A percentile compares a stretch with the other conserved stretches of the same genome.
phyloP scores from a whole-genome alignment of 163 green algal genomes.

The Volvox carteri region DNA sequence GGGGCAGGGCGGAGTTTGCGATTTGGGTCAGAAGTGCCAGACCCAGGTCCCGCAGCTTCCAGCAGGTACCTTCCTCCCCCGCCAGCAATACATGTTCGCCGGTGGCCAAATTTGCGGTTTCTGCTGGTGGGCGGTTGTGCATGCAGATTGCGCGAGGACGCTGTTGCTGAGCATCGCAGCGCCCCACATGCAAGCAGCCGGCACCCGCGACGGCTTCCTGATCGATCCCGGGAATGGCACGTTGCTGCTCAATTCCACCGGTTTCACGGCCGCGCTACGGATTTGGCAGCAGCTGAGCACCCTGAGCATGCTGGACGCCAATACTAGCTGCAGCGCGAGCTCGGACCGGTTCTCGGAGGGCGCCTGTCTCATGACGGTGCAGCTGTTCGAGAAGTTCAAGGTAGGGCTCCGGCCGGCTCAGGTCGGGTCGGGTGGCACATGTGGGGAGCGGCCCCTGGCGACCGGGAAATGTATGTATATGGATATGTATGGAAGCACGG shows the following conservation, averaged over 20 bases:
- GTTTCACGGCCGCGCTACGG: neutral
- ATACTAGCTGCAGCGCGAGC: neutral
- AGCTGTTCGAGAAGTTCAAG: conserved; percentile 35
- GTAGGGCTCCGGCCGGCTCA: neutral
- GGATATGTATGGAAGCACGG: too few species aligned
- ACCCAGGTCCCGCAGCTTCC: too few species aligned
- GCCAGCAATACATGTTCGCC: too few species aligned
- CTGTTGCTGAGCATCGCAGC: conserved; percentile 39
- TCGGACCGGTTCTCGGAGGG: conserved; percentile 8
- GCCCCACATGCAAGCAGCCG: conserved; percentile 14
- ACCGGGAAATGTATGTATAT: too few species aligned
- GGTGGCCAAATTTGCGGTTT: too few species aligned
- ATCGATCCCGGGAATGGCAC: conserved; percentile 2
- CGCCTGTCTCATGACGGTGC: conserved; percentile 28
- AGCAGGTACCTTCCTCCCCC: too few species aligned
- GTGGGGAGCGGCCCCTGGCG: too few species aligned
- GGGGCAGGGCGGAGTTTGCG: too few species aligned
- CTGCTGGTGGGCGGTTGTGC: too few species aligned
- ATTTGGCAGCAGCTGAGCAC: neutral
- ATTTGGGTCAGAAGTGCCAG: too few species aligned
- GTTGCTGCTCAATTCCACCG: neutral
- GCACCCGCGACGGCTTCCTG: neutral
- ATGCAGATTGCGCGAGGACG: conserved; percentile 14
- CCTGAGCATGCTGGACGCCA: neutral
- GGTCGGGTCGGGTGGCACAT: too few species aligned